phyloP scores from a whole-genome alignment of 495 filamentous ascomycete species.

The Lasiosphaeria hispida region DNA sequence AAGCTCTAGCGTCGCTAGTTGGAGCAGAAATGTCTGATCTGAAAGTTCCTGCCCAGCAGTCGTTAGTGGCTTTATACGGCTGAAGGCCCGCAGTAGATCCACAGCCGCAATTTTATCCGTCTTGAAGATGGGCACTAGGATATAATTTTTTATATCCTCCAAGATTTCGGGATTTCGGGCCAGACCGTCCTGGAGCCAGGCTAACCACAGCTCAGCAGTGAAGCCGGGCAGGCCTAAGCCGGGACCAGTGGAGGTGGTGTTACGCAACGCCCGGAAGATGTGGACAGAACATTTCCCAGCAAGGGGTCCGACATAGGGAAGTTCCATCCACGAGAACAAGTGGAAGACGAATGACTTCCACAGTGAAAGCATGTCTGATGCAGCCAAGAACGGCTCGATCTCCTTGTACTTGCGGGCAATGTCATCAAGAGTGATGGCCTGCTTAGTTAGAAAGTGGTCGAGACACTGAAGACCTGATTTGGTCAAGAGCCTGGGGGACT shows the following conservation, averaged over 20 bases:
- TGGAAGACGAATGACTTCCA: conserved; percentile 47
- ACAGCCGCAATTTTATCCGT: conserved; percentile 52
- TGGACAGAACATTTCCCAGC: conserved; percentile 63
- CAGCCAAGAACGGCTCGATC: conserved; percentile 26
- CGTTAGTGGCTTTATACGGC: conserved; percentile 34
- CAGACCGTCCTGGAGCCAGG: conserved; percentile 47
- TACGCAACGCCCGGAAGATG: conserved; percentile 46
- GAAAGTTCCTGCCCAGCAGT: conserved; percentile 44
- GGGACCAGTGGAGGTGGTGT: conserved; percentile 31
- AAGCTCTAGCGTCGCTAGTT: conserved; percentile 67
- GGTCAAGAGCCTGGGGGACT: conserved; percentile 51
- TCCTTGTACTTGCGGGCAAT: conserved; percentile 36
- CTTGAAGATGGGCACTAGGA: conserved; percentile 71
- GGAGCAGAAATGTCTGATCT: conserved; percentile 54
- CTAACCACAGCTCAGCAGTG: conserved; percentile 45
- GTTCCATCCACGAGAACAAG: conserved; percentile 60
- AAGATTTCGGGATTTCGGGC: conserved; percentile 52
- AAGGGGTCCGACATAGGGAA: conserved; percentile 60
- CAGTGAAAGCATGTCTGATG: conserved; percentile 15
- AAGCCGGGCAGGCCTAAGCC: conserved; percentile 21
- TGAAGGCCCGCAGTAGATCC: conserved; percentile 52
- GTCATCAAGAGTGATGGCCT: conserved; percentile 41
- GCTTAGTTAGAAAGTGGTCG: conserved; percentile 57
- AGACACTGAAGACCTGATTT: conserved; percentile 63
- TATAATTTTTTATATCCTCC: conserved; percentile 66